Conservation (phyloP, 208 protist genomes). For the Angomonas deanei region DNA sequence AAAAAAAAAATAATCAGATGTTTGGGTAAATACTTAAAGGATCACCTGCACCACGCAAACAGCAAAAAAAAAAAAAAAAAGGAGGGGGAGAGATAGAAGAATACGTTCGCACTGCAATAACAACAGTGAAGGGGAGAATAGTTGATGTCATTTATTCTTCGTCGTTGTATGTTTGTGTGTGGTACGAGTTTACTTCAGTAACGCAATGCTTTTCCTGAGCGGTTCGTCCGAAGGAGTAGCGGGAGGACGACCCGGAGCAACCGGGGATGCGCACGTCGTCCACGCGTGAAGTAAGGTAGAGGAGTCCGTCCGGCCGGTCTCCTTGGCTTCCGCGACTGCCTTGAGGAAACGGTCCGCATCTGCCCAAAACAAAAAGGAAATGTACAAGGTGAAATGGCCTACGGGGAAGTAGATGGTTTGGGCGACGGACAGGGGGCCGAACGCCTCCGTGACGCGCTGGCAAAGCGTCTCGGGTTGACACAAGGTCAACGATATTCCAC, state of each 20-base stretch:
- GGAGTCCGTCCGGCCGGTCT: not conserved
- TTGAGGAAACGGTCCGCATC: constrained; percentile 18
- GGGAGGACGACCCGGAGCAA: not conserved
- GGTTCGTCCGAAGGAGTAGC: not conserved
- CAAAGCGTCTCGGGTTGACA: not conserved
- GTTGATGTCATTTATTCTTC: not conserved
- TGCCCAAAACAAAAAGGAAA: constrained; percentile 24
- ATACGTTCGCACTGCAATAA: no score
- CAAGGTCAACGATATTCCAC: not conserved
- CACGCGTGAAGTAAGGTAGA: not conserved
- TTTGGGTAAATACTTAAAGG: not conserved
- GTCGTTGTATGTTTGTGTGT: not conserved
- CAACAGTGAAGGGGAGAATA: no score
- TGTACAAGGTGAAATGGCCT: constrained; percentile 7
- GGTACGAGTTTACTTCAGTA: not conserved
- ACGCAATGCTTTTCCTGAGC: not conserved
- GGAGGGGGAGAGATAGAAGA: no score
- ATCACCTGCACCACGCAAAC: no score
- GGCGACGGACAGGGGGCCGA: not conserved
- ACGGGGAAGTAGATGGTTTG: not conserved
- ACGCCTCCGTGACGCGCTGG: not conserved
- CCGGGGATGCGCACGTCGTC: not conserved
- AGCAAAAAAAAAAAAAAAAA: constrained; percentile 4
- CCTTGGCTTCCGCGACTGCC: not conserved
- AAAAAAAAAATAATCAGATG: not conserved